Percentiles rank a stretch among this genome's conserved stretches.
Evolutionary conservation across 257 asterid species (phyloP).

Genomic region (Fraxinus excelsior): DNA sequence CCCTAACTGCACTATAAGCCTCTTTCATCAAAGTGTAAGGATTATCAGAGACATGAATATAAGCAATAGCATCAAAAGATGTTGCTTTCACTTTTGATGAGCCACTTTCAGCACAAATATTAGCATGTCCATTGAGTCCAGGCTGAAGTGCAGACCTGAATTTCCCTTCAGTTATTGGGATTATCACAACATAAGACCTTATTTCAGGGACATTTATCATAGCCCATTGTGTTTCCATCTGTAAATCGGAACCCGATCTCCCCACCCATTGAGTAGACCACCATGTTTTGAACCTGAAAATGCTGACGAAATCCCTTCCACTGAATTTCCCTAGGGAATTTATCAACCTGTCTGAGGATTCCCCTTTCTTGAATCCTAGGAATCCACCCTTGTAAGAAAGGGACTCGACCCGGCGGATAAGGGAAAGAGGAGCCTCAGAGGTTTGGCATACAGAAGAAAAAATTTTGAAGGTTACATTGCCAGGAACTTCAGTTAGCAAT

Average conservation of each 20-base stretch:
- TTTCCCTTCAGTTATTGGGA: conserved; percentile 31
- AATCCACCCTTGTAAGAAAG: conserved; percentile 27
- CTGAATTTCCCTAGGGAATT: conserved; percentile 34
- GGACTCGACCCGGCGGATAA: conserved; percentile 25
- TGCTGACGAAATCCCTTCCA: conserved; percentile 34
- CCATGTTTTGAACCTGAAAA: conserved; percentile 41
- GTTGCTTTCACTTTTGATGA: conserved; percentile 24
- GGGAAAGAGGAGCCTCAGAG: conserved; percentile 24
- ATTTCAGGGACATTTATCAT: conserved; percentile 33
- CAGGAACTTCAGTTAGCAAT: conserved; percentile 30
- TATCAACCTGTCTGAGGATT: conserved; percentile 22
- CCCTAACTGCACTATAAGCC: conserved; percentile 31
- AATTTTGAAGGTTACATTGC: conserved; percentile 27
- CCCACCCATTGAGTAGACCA: conserved; percentile 43
- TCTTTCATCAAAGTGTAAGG: conserved; percentile 35
- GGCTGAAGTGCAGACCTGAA: conserved; percentile 35
- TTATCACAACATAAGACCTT: conserved; percentile 21
- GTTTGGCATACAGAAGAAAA: conserved; percentile 21
- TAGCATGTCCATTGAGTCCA: conserved; percentile 27
- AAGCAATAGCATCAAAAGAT: conserved; percentile 29
- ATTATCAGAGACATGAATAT: conserved; percentile 31
- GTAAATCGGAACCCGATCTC: conserved; percentile 32
- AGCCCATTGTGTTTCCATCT: conserved; percentile 39
- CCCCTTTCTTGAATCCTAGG: conserved; percentile 26
- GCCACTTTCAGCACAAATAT: conserved; percentile 32